Conservation (phyloP, 2,329 filamentous ascomycete species). For the Pseudogymnoascus sp. region DNA sequence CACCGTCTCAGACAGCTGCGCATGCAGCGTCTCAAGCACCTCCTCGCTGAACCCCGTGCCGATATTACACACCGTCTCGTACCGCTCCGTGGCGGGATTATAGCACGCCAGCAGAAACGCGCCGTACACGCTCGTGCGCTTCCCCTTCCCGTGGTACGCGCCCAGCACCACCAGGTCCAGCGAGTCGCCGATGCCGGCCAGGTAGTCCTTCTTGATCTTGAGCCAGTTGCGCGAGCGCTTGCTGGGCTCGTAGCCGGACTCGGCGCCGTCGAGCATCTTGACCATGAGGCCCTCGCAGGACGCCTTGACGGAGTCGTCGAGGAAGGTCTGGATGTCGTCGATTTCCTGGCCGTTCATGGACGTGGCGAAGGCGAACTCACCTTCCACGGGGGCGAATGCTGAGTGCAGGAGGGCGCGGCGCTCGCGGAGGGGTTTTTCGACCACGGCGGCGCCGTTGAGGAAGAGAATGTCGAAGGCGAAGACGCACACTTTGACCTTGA, state of each 20-base stretch:
- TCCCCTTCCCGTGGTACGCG: constrained; percentile 89
- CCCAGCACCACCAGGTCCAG: constrained; percentile 93
- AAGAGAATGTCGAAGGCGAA: constrained; percentile 95
- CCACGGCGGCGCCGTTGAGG: constrained; percentile 81
- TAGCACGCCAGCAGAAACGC: constrained; percentile 94
- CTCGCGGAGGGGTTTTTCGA: constrained; percentile 78
- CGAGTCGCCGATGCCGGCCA: constrained; percentile 86
- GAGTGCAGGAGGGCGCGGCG: constrained; percentile 65
- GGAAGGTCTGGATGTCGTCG: constrained; percentile 83
- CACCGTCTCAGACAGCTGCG: constrained; percentile 62
- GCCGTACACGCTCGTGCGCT: constrained; percentile 90
- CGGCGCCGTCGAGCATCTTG: constrained; percentile 92
- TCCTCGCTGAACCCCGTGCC: constrained; percentile 94
- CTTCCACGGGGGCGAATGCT: constrained; percentile 71
- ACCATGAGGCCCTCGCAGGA: constrained; percentile 98
- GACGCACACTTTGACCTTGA: constrained; percentile 94
- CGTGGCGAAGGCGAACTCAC: constrained; percentile 86
- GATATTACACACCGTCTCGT: constrained; percentile 97
- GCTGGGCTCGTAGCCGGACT: constrained; percentile 92
- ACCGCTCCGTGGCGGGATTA: constrained; percentile 69
- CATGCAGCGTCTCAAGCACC: constrained; percentile 81
- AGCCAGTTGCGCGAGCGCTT: constrained; percentile 97
- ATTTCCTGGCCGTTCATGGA: constrained; percentile 80
- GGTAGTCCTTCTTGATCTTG: constrained; percentile 98
- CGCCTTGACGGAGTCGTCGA: constrained; percentile 91